Evolutionary conservation across 2,329 filamentous ascomycete species (phyloP).

Genomic region (Penicillium sp.): DNA sequence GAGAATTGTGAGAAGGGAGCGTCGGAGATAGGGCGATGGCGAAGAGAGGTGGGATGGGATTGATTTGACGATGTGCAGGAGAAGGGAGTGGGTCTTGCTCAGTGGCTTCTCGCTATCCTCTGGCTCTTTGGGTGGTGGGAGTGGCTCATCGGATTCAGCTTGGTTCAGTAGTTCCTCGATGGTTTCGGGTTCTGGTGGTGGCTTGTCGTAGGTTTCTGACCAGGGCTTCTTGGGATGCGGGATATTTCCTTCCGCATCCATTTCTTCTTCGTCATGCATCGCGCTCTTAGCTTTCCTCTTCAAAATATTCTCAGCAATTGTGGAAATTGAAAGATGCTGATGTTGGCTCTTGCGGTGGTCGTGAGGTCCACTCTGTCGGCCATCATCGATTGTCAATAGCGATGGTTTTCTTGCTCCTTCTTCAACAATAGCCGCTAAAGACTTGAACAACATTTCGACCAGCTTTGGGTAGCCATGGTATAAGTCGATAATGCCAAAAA

Average conservation of each 20-base stretch:
- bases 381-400: slow-evolving; percentile 47
- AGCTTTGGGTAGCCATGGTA: slow-evolving; percentile 90
- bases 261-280: slow-evolving; percentile 20
- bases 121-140: slow-evolving; percentile 46
- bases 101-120: slow-evolving; percentile 60
- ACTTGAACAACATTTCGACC: slow-evolving; percentile 80
- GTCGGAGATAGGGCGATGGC: slow-evolving; percentile 74
- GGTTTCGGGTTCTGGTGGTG: slow-evolving; percentile 28
- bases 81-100: slow-evolving; percentile 75
- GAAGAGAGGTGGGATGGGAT: slow-evolving; percentile 91
- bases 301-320: slow-evolving; percentile 36
- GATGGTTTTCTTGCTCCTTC: slow-evolving; percentile 66
- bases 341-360: slow-evolving; percentile 33
- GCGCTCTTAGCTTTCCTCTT: slow-evolving; percentile 33
- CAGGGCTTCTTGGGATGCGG: slow-evolving; percentile 36
- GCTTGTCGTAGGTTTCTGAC: slow-evolving; percentile 29
- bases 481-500: slow-evolving; percentile 90
- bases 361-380: slow-evolving; percentile 20
- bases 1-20: slow-evolving; percentile 75
- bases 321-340: slow-evolving; percentile 31
- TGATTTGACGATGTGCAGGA: slow-evolving; percentile 76
- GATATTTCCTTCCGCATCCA: slow-evolving; percentile 23
- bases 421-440: slow-evolving; percentile 78
- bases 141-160: slow-evolving; percentile 36
- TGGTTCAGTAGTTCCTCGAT: slow-evolving; percentile 35